phyloP scores from a whole-genome alignment of 768 basidiomycete species.

The Gloeophyllum trabeum region DNA sequence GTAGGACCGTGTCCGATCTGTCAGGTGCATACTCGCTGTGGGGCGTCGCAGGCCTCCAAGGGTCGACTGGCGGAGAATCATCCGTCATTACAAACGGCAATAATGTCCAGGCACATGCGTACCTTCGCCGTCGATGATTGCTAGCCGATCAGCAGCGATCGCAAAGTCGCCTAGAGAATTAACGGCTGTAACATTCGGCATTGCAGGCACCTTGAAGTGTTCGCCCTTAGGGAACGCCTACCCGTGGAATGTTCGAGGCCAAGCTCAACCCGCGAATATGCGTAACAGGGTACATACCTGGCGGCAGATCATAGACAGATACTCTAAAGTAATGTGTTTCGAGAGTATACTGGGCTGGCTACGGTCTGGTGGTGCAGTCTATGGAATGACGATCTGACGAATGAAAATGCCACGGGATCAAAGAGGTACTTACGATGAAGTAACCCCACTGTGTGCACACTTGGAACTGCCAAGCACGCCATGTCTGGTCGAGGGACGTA shows the following conservation, averaged over 20 bases:
- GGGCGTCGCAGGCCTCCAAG: slow-evolving; percentile 83
- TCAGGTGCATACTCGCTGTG: slow-evolving; percentile 64
- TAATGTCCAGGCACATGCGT: slow-evolving; percentile 8
- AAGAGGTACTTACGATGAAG: slow-evolving; percentile 46
- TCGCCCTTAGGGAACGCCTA: slow-evolving; percentile 74
- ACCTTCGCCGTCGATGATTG: slow-evolving; percentile 85
- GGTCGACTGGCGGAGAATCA: slow-evolving; percentile 48
- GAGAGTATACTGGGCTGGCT: slow-evolving; percentile 71
- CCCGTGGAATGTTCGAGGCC: too few relatives aligned
- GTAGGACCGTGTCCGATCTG: slow-evolving; percentile 57
- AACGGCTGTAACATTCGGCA: slow-evolving; percentile 76
- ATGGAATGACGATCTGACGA: background rate
- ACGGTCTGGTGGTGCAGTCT: slow-evolving; percentile 71
- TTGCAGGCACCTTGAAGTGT: slow-evolving; percentile 53
- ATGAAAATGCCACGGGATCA: too few relatives aligned
- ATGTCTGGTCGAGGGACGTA: slow-evolving; percentile 54
- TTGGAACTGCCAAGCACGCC: slow-evolving; percentile 87
- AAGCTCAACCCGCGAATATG: slow-evolving; percentile 4
- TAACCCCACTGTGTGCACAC: slow-evolving; percentile 97
- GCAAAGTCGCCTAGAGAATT: slow-evolving; percentile 80
- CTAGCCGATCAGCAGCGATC: slow-evolving; percentile 70
- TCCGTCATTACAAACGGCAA: background rate
- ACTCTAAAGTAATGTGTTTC: slow-evolving; percentile 59
- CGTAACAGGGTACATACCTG: slow-evolving; percentile 28
- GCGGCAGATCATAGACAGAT: slow-evolving; percentile 55